phyloP scores from a whole-genome alignment of 805 yeast genomes.

The Hanseniaspora mollemarum region DNA sequence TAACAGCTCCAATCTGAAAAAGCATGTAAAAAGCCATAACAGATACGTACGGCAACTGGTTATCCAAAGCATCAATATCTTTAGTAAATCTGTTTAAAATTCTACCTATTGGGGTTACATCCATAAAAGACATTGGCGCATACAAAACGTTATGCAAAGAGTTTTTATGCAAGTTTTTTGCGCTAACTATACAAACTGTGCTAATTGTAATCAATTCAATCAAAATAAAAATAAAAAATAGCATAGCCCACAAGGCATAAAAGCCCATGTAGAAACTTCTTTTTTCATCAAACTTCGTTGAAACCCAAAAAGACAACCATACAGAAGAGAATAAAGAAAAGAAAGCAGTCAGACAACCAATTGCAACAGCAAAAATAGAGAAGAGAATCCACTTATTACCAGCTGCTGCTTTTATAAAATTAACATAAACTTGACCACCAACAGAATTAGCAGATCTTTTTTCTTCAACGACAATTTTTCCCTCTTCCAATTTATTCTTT shows the following conservation, averaged over 20 bases:
- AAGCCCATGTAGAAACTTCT: conserved; percentile 64
- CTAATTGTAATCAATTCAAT: conserved; percentile 23
- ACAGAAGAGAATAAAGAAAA: conserved; percentile 29
- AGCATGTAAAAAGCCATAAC: conserved; percentile 41
- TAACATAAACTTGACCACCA: conserved; percentile 37
- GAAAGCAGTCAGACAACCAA: conserved; percentile 26
- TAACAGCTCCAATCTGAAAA: conserved; percentile 49
- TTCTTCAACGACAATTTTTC: conserved; percentile 40
- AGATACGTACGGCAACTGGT: conserved; percentile 44
- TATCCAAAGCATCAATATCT: conserved; percentile 76
- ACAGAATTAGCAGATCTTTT: conserved; percentile 50
- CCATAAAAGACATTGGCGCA: conserved; percentile 76
- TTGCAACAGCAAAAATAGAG: conserved; percentile 22
- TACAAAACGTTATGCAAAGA: conserved; percentile 54
- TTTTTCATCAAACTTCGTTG: conserved; percentile 38
- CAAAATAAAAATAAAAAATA: conserved; percentile 36
- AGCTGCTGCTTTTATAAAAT: conserved; percentile 45
- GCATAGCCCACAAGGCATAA: conserved; percentile 50
- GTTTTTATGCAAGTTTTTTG: conserved; percentile 44
- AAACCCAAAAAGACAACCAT: conserved; percentile 83
- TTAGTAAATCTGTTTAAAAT: conserved; percentile 77
- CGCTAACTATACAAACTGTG: conserved; percentile 42
- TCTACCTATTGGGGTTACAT: conserved; percentile 79
- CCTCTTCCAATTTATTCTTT: conserved; percentile 22
- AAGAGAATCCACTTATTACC: conserved; percentile 32